A percentile compares a stretch with the other conserved stretches of the same genome.
Conservation (phyloP, 2,329 filamentous ascomycete species). For the Helotiales sp. region DNA sequence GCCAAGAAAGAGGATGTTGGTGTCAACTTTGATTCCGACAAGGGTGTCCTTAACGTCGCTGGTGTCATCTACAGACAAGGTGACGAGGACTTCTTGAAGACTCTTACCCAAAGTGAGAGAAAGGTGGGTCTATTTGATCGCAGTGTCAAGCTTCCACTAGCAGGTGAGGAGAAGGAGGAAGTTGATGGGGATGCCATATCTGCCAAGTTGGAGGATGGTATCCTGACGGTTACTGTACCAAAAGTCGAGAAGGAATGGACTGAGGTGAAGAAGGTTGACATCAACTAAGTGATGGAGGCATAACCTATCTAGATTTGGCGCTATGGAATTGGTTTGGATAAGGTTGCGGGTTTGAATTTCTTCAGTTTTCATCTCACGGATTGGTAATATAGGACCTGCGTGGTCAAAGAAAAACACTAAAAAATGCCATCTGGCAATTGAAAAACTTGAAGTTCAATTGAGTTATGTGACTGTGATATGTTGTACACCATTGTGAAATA, state of each 20-base stretch:
- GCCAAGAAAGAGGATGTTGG: slow-evolving; percentile 77
- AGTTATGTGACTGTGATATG: neutral
- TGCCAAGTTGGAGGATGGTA: slow-evolving; percentile 76
- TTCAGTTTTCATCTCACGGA: slow-evolving; percentile 9
- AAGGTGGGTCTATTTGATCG: slow-evolving; percentile 75
- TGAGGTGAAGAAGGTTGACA: slow-evolving; percentile 60
- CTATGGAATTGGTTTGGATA: slow-evolving; percentile 7
- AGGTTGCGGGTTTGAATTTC: neutral
- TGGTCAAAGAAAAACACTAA: slow-evolving; percentile 21
- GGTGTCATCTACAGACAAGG: slow-evolving; percentile 73
- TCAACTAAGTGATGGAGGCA: slow-evolving; percentile 41
- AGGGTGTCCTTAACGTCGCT: slow-evolving; percentile 62
- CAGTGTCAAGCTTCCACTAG: slow-evolving; percentile 59
- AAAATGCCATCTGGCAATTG: slow-evolving; percentile 29
- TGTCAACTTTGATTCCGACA: slow-evolving; percentile 73
- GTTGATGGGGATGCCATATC: slow-evolving; percentile 68
- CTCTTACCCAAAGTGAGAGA: slow-evolving; percentile 62
- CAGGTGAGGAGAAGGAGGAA: slow-evolving; percentile 54
- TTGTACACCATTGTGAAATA: neutral
- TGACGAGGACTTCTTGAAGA: slow-evolving; percentile 67
- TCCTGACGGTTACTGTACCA: slow-evolving; percentile 75
- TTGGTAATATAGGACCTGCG: slow-evolving; percentile 16
- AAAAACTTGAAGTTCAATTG: slow-evolving; percentile 3
- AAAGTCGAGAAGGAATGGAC: slow-evolving; percentile 69
- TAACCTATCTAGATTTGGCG: slow-evolving; percentile 2